Evolutionary conservation across 257 asterid species (phyloP).

Genomic region (Plantago elongata): DNA sequence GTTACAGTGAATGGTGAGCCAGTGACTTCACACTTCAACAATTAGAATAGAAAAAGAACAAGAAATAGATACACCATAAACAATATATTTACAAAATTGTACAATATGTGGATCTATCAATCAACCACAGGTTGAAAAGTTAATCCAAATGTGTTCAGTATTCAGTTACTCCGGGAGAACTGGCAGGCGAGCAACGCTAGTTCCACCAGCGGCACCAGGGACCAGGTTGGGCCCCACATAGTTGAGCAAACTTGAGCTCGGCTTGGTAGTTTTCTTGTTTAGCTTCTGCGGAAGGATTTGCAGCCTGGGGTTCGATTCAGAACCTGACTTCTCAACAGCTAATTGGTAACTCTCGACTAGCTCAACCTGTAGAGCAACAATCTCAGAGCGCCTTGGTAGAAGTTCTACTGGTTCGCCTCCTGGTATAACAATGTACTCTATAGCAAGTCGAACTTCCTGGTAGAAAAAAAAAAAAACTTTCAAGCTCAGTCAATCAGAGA

Average conservation of each 20-base stretch:
- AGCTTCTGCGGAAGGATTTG: conserved; percentile 87
- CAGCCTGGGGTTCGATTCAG: conserved; percentile 73
- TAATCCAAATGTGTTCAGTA: conserved; percentile 9
- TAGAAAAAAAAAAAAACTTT: background rate
- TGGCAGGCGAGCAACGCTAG: conserved; percentile 48
- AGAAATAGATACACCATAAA: conserved; percentile 5
- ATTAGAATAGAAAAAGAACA: conserved; percentile 9
- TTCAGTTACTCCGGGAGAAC: conserved; percentile 52
- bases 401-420: conserved; percentile 97
- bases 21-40: conserved; percentile 14
- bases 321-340: conserved; percentile 80
- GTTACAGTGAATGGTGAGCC: conserved; percentile 17
- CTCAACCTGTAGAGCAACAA: conserved; percentile 85
- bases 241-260: conserved; percentile 30
- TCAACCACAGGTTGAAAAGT: conserved; percentile 30
- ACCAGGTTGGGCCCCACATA: conserved; percentile 17
- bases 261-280: conserved; percentile 31
- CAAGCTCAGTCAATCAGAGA: background rate
- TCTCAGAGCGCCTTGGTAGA: conserved; percentile 91
- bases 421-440: conserved; percentile 94
- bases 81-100: conserved; percentile 34
- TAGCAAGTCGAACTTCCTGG: conserved; percentile 94
- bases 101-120: conserved; percentile 26
- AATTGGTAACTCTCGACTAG: conserved; percentile 84
- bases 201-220: conserved; percentile 30